Evolutionary conservation across 257 asterid genomes (phyloP).

Genomic region (Cordia subcordata): DNA sequence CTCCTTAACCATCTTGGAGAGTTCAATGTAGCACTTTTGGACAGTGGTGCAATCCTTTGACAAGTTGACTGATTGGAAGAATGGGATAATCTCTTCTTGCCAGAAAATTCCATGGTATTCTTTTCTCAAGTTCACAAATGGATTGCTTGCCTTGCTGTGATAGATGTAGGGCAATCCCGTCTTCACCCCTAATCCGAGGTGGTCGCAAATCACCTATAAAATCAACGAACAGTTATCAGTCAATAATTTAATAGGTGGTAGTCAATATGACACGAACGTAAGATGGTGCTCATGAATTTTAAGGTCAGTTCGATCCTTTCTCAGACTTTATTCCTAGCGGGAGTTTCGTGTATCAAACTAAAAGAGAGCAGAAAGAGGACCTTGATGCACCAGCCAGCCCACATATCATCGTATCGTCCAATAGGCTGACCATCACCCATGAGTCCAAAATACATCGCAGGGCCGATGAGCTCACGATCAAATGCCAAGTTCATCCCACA

Average conservation of each 20-base stretch:
- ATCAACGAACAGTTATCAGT: background rate
- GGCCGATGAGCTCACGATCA: slow-evolving; percentile 87
- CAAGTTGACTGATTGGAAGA: slow-evolving; percentile 61
- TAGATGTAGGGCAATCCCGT: slow-evolving; percentile 89
- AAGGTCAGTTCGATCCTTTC: too few relatives aligned
- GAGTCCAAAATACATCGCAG: slow-evolving; percentile 92
- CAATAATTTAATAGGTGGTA: background rate
- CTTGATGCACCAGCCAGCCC: slow-evolving; percentile 98
- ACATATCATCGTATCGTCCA: slow-evolving; percentile 94
- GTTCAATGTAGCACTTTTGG: slow-evolving; percentile 71
- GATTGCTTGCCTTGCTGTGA: slow-evolving; percentile 98
- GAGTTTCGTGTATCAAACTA: background rate
- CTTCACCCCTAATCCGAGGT: slow-evolving; percentile 76
- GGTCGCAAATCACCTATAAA: slow-evolving; percentile 77
- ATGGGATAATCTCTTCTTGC: slow-evolving; percentile 95
- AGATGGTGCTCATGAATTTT: too few relatives aligned
- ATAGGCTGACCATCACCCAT: slow-evolving; percentile 98
- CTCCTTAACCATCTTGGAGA: slow-evolving; percentile 66
- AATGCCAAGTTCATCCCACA: slow-evolving; percentile 91
- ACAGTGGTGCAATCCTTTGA: slow-evolving; percentile 72
- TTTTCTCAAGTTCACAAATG: slow-evolving; percentile 74
- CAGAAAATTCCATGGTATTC: slow-evolving; percentile 93
- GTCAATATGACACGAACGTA: too few relatives aligned
- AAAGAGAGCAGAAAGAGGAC: slow-evolving; percentile 17
- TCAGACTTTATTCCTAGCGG: too few relatives aligned